Evolutionary conservation across 225 moss, liverwort and hornwort genomes (phyloP).

Genomic region (Lunularia cruciata): DNA sequence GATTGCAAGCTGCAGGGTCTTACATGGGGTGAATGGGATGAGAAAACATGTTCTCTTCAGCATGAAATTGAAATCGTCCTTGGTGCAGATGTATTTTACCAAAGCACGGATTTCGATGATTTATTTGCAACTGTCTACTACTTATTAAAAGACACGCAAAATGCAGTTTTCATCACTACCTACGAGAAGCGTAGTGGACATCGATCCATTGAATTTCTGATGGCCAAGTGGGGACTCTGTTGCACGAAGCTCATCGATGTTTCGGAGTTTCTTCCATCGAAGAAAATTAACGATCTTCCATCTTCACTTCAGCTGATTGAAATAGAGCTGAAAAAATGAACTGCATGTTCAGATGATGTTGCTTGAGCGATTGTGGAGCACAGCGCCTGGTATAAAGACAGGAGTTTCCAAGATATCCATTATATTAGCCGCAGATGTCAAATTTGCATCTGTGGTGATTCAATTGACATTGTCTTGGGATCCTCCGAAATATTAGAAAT

Average conservation of each 20-base stretch:
- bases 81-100: slow-evolving; percentile 82
- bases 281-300: slow-evolving; percentile 31
- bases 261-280: slow-evolving; percentile 50
- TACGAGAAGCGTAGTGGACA: slow-evolving; percentile 87
- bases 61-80: slow-evolving; percentile 57
- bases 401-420: too few relatives aligned
- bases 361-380: too few relatives aligned
- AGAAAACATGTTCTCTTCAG: slow-evolving; percentile 46
- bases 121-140: slow-evolving; percentile 76
- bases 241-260: slow-evolving; percentile 57
- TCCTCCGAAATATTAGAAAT: too few relatives aligned
- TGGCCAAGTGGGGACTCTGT: slow-evolving; percentile 74
- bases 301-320: slow-evolving; percentile 36
- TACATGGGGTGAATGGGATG: slow-evolving; percentile 70
- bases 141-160: slow-evolving; percentile 51
- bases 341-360: too few relatives aligned
- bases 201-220: slow-evolving; percentile 67
- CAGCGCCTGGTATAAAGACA: too few relatives aligned
- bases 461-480: too few relatives aligned
- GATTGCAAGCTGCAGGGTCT: slow-evolving; percentile 60
- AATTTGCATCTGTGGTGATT: too few relatives aligned
- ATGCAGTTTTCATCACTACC: slow-evolving; percentile 72
- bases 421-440: too few relatives aligned
- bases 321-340: too few relatives aligned
- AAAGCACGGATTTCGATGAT: slow-evolving; percentile 76